Conservation (phyloP, 177 flowering plant genomes). For the Vitis hybrid region DNA sequence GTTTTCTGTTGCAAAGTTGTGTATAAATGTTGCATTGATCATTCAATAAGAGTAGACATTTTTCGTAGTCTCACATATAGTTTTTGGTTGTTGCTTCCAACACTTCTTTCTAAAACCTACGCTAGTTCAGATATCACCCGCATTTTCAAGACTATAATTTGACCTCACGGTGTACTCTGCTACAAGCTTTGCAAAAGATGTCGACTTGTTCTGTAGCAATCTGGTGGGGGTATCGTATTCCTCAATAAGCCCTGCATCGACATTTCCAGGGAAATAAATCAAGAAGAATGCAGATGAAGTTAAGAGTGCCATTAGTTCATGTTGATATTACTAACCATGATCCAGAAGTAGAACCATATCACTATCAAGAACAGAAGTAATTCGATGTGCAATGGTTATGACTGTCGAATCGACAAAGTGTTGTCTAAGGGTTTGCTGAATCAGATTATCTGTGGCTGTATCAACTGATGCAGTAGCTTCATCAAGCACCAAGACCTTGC, state of each 20-base stretch:
- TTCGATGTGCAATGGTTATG: constrained; percentile 76
- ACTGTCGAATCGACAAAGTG: constrained; percentile 67
- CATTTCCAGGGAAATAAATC: not conserved
- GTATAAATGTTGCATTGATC: too few relatives aligned
- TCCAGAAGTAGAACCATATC: constrained; percentile 71
- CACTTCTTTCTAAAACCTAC: too few relatives aligned
- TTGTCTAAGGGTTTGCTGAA: constrained; percentile 60
- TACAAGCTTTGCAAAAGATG: constrained; percentile 68
- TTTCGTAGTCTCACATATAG: too few relatives aligned
- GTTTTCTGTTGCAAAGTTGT: too few relatives aligned
- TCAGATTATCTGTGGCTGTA: constrained; percentile 75
- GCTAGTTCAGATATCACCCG: too few relatives aligned
- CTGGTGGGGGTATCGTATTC: constrained; percentile 65
- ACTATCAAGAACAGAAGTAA: constrained; percentile 70
- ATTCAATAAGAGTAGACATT: too few relatives aligned
- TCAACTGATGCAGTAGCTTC: constrained; percentile 91
- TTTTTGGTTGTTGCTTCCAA: too few relatives aligned
- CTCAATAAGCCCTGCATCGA: constrained; percentile 52
- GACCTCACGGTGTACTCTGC: constrained; percentile 68
- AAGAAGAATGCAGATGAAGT: not conserved
- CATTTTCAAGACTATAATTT: constrained; percentile 28
- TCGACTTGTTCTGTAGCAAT: constrained; percentile 61
- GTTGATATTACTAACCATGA: constrained; percentile 41
- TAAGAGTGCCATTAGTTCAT: not conserved
- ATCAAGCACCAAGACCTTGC: constrained; percentile 76